Base-by-base conservation (phyloP, 768 basidiomycete species). In the Suillus tomentosus region DNA sequence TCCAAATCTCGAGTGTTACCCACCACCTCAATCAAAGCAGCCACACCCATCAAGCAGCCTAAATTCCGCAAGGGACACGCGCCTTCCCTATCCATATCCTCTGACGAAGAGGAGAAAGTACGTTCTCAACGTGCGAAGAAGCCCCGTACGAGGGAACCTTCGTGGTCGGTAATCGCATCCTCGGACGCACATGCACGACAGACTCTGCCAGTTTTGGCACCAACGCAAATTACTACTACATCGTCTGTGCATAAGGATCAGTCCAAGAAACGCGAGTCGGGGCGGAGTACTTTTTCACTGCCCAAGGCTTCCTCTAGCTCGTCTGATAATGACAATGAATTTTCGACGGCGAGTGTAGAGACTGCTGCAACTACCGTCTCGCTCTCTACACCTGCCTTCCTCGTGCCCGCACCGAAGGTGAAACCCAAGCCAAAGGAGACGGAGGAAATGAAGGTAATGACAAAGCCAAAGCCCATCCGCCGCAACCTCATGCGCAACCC, bases 31-130 rank as follows among this genome's bases (percentile, higher is more conserved):
- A 48, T 62, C 51, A 24, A 75, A 68, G 9, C 45, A 67, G 61
- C 27, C 55, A 60, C 47, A 55, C 51, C 34, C 45, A 61, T 10
- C 55, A 71, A 37, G 57, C 53, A 36, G 72, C 60, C 56, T 68
- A 74, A 77, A 62, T 13, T 64, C 54, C 62, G 73, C 73, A 81
- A 71, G 72, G 76, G 70, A 66, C 78, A 78, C 50, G 70, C 66
- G 45, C 75, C 79, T 54, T 80, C 53, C 80, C 77, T 71, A 77
- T 85, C 80, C 48, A 77, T 85, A 27, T 90, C 90, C 14, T 89
- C 88, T 22, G 91, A 92, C 69, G 91, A 92, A 67, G 91, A 92
- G 70, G 90, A 92, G 77, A 87, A 86, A 73, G 69, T 81, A 27
- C 83, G 89, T 43, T 81, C 79, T 47, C 80, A 79, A 66, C 80